Evolutionary conservation across 768 basidiomycete species (phyloP).

Genomic region (Suillus discolor): DNA sequence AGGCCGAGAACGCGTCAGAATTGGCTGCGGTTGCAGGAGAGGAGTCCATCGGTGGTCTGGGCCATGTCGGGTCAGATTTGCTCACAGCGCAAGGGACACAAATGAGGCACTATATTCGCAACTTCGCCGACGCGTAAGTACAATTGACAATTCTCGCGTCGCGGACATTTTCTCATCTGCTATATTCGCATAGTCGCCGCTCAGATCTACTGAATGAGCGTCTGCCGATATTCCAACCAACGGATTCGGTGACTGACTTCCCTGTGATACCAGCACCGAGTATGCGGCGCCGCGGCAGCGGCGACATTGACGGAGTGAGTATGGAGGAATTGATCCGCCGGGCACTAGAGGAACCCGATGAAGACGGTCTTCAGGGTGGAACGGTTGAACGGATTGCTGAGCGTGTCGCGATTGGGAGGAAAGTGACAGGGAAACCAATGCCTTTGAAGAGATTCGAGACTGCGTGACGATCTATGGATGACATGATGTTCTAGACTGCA

Average conservation of each 20-base stretch:
- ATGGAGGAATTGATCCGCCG: constrained; percentile 71
- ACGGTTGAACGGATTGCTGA: constrained; percentile 66
- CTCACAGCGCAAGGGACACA: constrained; percentile 65
- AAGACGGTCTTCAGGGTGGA: constrained; percentile 38
- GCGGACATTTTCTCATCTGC: not conserved
- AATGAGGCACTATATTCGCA: constrained; percentile 62
- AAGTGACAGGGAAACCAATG: constrained; percentile 45
- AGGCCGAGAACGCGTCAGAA: constrained; percentile 78
- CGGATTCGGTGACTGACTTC: constrained; percentile 27
- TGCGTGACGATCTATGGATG: constrained; percentile 29
- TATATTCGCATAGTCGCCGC: constrained; percentile 51
- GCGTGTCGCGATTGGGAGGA: constrained; percentile 55
- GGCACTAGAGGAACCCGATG: constrained; percentile 61
- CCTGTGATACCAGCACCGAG: constrained; percentile 63
- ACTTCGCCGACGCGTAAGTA: constrained; percentile 77
- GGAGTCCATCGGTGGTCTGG: constrained; percentile 27
- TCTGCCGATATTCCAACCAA: constrained; percentile 57
- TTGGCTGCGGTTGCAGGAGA: constrained; percentile 43
- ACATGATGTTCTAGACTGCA: constrained; percentile 1
- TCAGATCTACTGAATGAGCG: constrained; percentile 77
- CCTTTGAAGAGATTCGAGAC: constrained; percentile 70
- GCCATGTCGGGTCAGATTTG: constrained; percentile 49
- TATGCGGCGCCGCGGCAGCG: constrained; percentile 52
- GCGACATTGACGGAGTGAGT: constrained; percentile 44
- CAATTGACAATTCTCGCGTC: not conserved